Percentiles rank a stretch among this genome's conserved stretches.
These are phyloP conservation scores for Dioscorea alata DNA, from an alignment of 106 monocot species.

Conservation along the genomic window DNA sequence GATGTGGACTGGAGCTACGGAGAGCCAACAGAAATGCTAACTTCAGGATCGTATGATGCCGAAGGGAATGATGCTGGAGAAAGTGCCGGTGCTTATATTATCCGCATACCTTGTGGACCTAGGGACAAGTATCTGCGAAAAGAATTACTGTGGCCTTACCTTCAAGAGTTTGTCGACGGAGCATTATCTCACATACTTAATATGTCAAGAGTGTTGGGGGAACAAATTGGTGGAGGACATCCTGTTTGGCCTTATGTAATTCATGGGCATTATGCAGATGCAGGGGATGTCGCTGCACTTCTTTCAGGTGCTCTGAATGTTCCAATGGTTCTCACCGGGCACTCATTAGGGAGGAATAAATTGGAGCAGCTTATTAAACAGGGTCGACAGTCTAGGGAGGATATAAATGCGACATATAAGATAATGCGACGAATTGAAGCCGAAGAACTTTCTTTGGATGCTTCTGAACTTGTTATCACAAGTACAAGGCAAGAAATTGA, in stretches of 20 bases:
- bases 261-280: conserved; percentile 95
- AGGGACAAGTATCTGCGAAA: conserved; percentile 68
- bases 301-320: conserved; percentile 94
- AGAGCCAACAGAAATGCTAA: conserved; percentile 92
- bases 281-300: conserved; percentile 83
- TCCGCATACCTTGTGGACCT: conserved; percentile 81
- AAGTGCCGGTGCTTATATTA: conserved; percentile 84
- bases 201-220: conserved; percentile 85
- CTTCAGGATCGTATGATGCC: conserved; percentile 52
- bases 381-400: conserved; percentile 78
- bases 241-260: conserved; percentile 92
- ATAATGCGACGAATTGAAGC: conserved; percentile 93
- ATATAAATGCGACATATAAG: conserved; percentile 89
- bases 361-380: conserved; percentile 88
- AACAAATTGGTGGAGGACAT: conserved; percentile 79
- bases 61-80: conserved; percentile 73
- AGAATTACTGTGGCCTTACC: conserved; percentile 85
- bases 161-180: conserved; percentile 92
- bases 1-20: conserved; percentile 98
- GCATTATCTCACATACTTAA: conserved; percentile 78
- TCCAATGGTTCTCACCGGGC: conserved; percentile 95
- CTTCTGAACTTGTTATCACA: conserved; percentile 82
- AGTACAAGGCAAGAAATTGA: conserved; percentile 94
- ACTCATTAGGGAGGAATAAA: conserved; percentile 89
- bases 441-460: conserved; percentile 86